Percentiles rank a stretch among this genome's conserved stretches.
Conservation (phyloP, 1,139 yeast species). For the Candida mesenterica region DNA sequence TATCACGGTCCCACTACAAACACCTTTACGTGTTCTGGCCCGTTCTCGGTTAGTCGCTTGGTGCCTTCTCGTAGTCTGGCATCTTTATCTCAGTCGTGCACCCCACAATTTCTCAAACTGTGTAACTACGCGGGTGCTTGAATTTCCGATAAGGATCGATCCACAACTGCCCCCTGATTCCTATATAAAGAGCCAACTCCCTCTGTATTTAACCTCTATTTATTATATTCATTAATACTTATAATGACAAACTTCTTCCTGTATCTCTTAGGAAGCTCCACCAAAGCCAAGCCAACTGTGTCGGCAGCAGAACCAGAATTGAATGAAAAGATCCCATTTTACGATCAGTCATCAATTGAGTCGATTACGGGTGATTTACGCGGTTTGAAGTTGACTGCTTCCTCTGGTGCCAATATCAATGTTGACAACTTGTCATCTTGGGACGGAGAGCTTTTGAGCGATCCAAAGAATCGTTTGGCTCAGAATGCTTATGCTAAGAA, state of each 20-base stretch:
- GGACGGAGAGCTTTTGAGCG: conserved; percentile 48
- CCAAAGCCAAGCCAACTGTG: conserved; percentile 3
- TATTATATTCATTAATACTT: no score
- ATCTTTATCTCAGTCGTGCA: no score
- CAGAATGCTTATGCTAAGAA: conserved; percentile 57
- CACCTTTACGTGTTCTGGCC: no score
- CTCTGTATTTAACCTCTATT: no score
- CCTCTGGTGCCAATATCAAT: background rate
- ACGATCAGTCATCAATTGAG: background rate
- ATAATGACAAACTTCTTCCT: background rate
- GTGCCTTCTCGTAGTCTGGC: no score
- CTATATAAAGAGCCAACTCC: no score
- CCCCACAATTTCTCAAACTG: no score
- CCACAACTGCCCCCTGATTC: no score
- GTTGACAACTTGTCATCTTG: conserved; percentile 29
- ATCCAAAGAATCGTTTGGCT: conserved; percentile 58
- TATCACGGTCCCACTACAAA: no score
- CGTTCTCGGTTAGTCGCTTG: no score
- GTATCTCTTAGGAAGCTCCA: background rate
- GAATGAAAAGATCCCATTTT: conserved; percentile 1
- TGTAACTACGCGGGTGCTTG: no score
- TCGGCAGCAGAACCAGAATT: conserved; percentile 2
- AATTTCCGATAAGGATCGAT: no score
- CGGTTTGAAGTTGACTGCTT: background rate
- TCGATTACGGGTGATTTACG: background rate